Evolutionary conservation across 371 early-diverging fungal genomes (phyloP), one percentile per base, ranked within the genome.

Genomic region (Syncephalastrum racemosum): DNA sequence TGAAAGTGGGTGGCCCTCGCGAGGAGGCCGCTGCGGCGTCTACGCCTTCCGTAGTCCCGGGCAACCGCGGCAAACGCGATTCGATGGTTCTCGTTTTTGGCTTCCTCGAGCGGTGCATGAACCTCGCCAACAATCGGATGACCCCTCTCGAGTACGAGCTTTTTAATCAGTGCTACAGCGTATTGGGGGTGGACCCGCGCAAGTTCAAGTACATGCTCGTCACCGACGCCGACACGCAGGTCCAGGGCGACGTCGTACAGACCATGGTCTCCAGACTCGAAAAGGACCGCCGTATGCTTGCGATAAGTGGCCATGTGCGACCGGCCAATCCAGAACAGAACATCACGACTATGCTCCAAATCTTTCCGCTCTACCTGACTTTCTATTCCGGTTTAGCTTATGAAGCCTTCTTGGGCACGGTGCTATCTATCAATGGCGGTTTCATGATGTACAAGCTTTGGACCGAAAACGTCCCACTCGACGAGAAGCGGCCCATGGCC

Each of bases 21-120:
- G 79, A 75, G 56, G 20, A 46, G 16, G 24, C 58, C 10, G n/a
- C 39, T 1, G 58, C 50, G 12, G 44, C 64, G 16, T 31, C 36
- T 31, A 12, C 36, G 2, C 10, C 36, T 12, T 2, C 6, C 36
- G 36, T 31, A 7, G 67, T 60, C 7, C 64, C 69, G 22, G 80
- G 77, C 16, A 76, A 79, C 42, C 59, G 80, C 13, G 80, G 80
- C 14, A 79, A 79, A 52, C 66, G 76, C 14, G 80, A 76, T 41
- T 74, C 77, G 0, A 50, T 50, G 50, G 55, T 74, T 39, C 49
- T 79, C 18, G 59, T 70, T 1, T 55, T 76, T 14, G 63, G 73
- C 4, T 79, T 76, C 46, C 48, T 79, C 50, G 77, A 79, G 27
- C 71, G 80, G 2, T 79, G 80, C 39, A 68, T 74, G 70, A 66